These are phyloP conservation scores for Mycosphaerella arachidis DNA, from an alignment of 2,329 filamentous ascomycete species.

Conservation along the genomic window DNA sequence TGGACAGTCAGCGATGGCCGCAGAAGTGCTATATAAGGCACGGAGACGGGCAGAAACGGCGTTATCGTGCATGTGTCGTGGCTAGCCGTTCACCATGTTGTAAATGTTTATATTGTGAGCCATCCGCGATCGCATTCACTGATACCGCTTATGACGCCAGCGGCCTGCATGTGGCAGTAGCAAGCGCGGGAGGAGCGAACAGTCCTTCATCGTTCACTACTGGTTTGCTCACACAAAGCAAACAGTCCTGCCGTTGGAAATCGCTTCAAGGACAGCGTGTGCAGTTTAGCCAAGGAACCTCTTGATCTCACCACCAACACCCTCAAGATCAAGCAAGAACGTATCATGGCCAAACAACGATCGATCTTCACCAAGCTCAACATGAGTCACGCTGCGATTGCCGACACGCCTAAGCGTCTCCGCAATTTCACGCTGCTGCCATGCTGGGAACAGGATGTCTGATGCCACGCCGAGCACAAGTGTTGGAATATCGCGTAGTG, in stretches of 20 bases:
- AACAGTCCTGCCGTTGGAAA: background rate
- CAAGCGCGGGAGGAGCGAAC: background rate
- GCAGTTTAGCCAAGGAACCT: constrained; percentile 63
- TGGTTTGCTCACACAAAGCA: background rate
- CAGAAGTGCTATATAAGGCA: background rate
- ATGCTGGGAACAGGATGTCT: constrained; percentile 94
- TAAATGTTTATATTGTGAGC: background rate
- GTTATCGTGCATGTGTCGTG: background rate
- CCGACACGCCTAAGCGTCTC: constrained; percentile 72
- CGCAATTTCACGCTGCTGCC: constrained; percentile 94
- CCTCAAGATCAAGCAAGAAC: constrained; percentile 85
- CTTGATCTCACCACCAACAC: constrained; percentile 79
- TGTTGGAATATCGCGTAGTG: constrained; percentile 70
- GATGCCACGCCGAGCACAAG: constrained; percentile 91
- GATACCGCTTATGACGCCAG: background rate
- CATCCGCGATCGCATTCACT: background rate
- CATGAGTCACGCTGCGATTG: constrained; percentile 76
- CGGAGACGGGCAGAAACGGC: background rate
- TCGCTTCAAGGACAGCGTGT: background rate
- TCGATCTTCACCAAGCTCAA: constrained; percentile 89
- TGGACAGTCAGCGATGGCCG: background rate
- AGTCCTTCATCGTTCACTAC: background rate
- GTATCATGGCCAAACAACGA: constrained; percentile 96
- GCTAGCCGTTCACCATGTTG: background rate
- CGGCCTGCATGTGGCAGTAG: background rate